Conservation (phyloP, 352 stramenopile species). For the Halophytophthora batemanensis region DNA sequence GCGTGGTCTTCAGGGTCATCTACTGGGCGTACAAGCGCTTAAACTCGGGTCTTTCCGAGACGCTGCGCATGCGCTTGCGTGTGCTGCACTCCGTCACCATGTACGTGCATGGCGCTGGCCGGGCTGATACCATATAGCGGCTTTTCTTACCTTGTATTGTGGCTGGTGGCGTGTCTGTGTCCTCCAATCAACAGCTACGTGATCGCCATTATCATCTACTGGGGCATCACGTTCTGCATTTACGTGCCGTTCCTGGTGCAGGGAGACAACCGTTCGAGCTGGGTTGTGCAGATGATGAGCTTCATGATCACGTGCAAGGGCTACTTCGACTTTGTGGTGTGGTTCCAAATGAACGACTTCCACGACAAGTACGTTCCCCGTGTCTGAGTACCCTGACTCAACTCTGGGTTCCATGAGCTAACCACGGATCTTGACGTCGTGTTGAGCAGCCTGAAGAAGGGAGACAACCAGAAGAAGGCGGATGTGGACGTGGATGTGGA, state of each 20-base stretch:
- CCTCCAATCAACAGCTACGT: conserved; percentile 55
- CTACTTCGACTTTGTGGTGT: conserved; percentile 88
- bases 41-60: conserved; percentile 80
- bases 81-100: conserved; percentile 87
- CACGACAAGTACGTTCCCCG: conserved; percentile 33
- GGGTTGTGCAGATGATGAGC: conserved; percentile 80
- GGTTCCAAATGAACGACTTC: conserved; percentile 89
- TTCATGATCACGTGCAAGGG: conserved; percentile 91
- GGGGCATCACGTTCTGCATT: conserved; percentile 79
- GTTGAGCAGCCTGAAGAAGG: conserved; percentile 21
- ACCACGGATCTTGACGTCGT: not conserved
- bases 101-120: conserved; percentile 30
- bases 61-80: conserved; percentile 77
- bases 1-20: conserved; percentile 47
- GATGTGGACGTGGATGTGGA: conserved; percentile 85
- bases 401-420: not conserved
- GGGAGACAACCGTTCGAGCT: conserved; percentile 34
- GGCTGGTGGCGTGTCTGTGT: not conserved
- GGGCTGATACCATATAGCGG: not conserved
- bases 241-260: conserved; percentile 86
- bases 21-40: conserved; percentile 82
- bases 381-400: not conserved
- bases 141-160: conserved; percentile 3
- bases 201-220: conserved; percentile 91
- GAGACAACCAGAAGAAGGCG: conserved; percentile 43